These are phyloP conservation scores for Sinapis alba DNA, from an alignment of 441 rosid species.

Conservation along the genomic window DNA sequence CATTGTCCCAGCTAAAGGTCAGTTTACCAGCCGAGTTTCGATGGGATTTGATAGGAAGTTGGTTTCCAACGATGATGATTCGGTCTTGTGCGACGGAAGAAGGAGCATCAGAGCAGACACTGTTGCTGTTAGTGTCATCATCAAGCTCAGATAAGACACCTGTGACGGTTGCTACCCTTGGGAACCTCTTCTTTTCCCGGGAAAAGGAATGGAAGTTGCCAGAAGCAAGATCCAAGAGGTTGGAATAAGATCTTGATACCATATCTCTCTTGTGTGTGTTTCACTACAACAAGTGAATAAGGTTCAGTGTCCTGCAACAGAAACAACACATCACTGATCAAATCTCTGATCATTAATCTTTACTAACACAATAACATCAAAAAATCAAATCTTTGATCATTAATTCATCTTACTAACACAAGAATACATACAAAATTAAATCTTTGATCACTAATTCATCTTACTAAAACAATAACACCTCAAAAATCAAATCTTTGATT, in stretches of 20 bases:
- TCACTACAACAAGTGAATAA: conserved; percentile 3
- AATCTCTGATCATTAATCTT: conserved; percentile 13
- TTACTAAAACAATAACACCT: neutral
- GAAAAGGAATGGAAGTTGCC: conserved; percentile 59
- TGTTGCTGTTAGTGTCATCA: conserved; percentile 62
- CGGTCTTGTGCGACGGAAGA: conserved; percentile 73
- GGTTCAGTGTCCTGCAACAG: conserved; percentile 29
- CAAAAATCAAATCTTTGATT: conserved; percentile 14
- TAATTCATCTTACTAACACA: neutral
- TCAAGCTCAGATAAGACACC: conserved; percentile 78
- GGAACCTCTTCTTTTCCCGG: conserved; percentile 67
- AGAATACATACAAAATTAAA: neutral
- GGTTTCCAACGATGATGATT: conserved; percentile 85
- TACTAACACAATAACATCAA: neutral
- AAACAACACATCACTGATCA: conserved; percentile 19
- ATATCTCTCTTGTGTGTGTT: conserved; percentile 33
- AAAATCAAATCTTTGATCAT: conserved; percentile 20
- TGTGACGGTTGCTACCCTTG: conserved; percentile 76
- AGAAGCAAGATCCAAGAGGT: conserved; percentile 84
- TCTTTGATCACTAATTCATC: neutral
- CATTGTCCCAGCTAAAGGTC: conserved; percentile 83
- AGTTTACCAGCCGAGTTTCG: conserved; percentile 51
- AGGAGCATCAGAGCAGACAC: conserved; percentile 81
- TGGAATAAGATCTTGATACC: conserved; percentile 89
- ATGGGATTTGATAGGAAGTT: conserved; percentile 75